phyloP scores from a whole-genome alignment of 1,284 basidiomycete species.

The Testicularia cyperi region DNA sequence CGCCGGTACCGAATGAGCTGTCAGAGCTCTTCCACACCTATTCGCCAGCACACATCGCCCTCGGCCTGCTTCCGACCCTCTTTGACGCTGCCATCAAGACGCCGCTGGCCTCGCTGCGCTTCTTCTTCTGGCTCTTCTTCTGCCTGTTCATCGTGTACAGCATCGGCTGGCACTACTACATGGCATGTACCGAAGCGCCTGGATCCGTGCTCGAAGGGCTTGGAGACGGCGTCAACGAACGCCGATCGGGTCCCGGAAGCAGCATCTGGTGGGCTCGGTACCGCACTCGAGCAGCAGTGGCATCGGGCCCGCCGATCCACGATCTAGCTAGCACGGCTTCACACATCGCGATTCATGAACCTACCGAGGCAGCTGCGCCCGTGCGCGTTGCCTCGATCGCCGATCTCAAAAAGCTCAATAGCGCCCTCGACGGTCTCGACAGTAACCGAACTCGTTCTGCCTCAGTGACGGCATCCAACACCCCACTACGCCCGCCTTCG shows the following conservation, averaged over 20 bases:
- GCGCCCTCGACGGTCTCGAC: conserved; percentile 20
- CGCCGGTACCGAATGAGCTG: conserved; percentile 39
- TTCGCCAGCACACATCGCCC: conserved; percentile 44
- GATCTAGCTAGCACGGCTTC: neutral
- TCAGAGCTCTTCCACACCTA: conserved; percentile 33
- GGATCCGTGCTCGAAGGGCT: conserved; percentile 43
- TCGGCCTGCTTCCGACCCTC: conserved; percentile 37
- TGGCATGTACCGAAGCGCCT: conserved; percentile 71
- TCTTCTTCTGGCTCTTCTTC: conserved; percentile 62
- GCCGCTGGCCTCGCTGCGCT: conserved; percentile 25
- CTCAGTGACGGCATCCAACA: conserved; percentile 5
- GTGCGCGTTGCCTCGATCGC: conserved; percentile 28
- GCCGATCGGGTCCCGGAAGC: conserved; percentile 49
- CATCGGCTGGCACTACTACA: conserved; percentile 78
- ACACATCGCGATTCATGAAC: conserved; percentile 4
- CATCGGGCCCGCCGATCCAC: conserved; percentile 11
- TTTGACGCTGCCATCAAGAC: conserved; percentile 19
- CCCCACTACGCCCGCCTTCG: neutral
- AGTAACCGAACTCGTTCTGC: conserved; percentile 15
- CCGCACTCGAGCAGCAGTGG: conserved; percentile 26
- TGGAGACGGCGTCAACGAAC: conserved; percentile 29
- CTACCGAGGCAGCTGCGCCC: conserved; percentile 20
- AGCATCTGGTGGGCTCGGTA: conserved; percentile 50
- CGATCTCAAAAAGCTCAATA: conserved; percentile 26
- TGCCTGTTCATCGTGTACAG: conserved; percentile 77